Evolutionary conservation across 2,329 filamentous ascomycete genomes (phyloP), one percentile per base, ranked within the genome.

Genomic region (Fusarium nurragi): DNA sequence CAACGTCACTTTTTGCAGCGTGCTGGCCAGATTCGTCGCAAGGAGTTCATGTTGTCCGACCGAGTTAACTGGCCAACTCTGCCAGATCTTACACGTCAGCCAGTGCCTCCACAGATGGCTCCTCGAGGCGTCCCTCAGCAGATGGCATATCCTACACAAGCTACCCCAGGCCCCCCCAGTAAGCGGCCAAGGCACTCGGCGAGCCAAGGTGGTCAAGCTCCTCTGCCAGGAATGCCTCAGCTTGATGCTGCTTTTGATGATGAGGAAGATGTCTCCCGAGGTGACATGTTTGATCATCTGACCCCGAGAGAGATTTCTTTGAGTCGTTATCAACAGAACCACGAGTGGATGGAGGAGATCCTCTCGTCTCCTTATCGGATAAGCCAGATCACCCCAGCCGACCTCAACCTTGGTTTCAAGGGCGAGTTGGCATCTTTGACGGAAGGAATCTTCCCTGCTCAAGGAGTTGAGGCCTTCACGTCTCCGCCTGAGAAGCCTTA

Each of bases 321-420:
- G 60, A 87, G 88, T 65, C 87, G 95, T 53, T 99, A 97, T 76
- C 90, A 90, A 75, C 93, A 97, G 74, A 96, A 99, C 71, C 94
- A 99, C 72, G 93, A 97, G 76, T 98, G 94, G 95, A 97, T 99
- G 92, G 95, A 98, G 74, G 94, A 99, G 78, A 89, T 99, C 25
- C 86, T 98, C 51, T 92, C 91, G 1, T 98, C 94, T 2, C 93
- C 94, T 0, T 97, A 97, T 74, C 85, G 90, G 22, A 90, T 94
- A 62, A 86, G 86, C 46, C 92, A 96, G 74, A 97, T 99, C 56
- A 87, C 90, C 10, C 93, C 94, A 1, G 88, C 93, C 4, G 94
- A 97, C 74, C 86, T 98, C 30, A 93, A 93, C 1, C 81, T 98
- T 11, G 95, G 95, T 5, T 84, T 91, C 47, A 91, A 89, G 77